Conservation (phyloP, 352 stramenopile species). For the Phytophthora multivora region DNA sequence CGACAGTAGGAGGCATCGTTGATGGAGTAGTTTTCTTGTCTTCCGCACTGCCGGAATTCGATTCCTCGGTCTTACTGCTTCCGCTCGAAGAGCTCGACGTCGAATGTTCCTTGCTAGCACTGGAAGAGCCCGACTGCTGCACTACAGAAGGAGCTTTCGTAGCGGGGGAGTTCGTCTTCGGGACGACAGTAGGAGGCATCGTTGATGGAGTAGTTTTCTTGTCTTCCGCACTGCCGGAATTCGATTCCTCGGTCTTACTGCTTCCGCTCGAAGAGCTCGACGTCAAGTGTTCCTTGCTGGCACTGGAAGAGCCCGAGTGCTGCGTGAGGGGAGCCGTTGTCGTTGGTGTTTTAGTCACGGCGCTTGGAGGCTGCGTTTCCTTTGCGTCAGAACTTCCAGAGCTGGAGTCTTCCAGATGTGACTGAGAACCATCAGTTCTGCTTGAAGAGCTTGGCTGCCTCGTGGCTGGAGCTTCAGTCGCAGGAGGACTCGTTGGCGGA, state of each 20-base stretch:
- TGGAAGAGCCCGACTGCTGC: slow-evolving; percentile 1
- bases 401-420: slow-evolving; percentile 1
- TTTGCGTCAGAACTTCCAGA: slow-evolving; percentile 6
- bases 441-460: neutral
- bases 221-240: neutral
- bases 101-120: neutral
- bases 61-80: neutral
- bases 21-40: neutral
- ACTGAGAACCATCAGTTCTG: neutral
- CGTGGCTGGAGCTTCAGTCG: neutral
- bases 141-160: neutral
- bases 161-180: neutral
- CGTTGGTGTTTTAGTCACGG: neutral
- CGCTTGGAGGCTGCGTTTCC: slow-evolving; percentile 5
- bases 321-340: neutral
- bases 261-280: neutral
- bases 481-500: neutral
- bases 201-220: neutral
- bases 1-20: neutral
- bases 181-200: neutral
- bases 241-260: neutral
- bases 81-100: neutral
- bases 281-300: neutral
- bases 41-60: neutral
- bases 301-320: neutral